Evolutionary conservation across 495 filamentous ascomycete species (phyloP), one percentile per base, ranked within the genome.

Genomic region (Hypoxylon intermedium): DNA sequence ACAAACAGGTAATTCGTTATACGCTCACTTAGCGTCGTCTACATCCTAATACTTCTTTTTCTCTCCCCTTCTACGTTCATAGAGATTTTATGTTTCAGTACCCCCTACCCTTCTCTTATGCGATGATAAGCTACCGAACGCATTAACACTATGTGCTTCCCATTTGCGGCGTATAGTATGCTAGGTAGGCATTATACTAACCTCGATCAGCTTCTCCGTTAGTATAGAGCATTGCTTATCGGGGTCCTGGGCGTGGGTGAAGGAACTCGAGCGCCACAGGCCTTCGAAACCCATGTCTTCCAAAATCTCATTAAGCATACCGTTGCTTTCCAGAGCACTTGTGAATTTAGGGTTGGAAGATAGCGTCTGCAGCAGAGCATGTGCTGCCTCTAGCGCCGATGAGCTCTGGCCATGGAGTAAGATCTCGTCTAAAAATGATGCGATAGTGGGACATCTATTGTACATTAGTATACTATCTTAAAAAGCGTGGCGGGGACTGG

Each of bases 131-230:
- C 62, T 65, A 15, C 11, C 2, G 11, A 2, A 24, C 20, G 2
- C 41, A 6, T 65, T 60, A 65, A 50, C 6, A 50, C 23, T 11
- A 37, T 9, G 3, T 20, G 28, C 7, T 28, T 38, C 18, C n/a
- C 20, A 2, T 20, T 12, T 40, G 42, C 19, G n/a, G n/a, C 3
- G 3, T n/a, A 1, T 21, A 5, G 36, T 48, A n/a, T 3, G 6
- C n/a, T 24, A 5, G 21, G 21, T 6, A 16, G 24, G 24, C 26
- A 16, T 13, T 2, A 47, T 15, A 69, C 76, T 63, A 49, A 84
- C 83, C 77, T 85, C 81, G 59, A 85, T 85, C 40, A 85, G 70
- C 68, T 80, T 81, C 67, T 83, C 83, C 7, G 80, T 84, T 40
- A 85, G 67, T 33, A 72, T 72, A 49, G 81, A 77, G 53, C 79